These are phyloP conservation scores for Penicillium manginii DNA, from an alignment of 495 filamentous ascomycete species.

Conservation along the genomic window DNA sequence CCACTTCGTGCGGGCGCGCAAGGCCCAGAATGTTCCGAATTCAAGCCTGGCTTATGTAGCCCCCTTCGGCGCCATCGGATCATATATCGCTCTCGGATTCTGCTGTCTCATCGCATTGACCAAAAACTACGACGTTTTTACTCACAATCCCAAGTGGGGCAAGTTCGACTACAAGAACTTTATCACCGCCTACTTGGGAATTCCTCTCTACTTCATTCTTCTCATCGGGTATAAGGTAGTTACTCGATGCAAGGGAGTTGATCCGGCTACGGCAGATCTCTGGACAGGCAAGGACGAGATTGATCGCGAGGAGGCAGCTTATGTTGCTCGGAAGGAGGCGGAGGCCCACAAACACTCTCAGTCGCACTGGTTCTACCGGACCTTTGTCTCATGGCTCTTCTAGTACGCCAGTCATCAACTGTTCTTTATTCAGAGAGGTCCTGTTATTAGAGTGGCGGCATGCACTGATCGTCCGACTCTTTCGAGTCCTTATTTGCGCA, in stretches of 20 bases:
- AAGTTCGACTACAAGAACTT: constrained; percentile 73
- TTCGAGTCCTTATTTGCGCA: no score
- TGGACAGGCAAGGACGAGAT: constrained; percentile 74
- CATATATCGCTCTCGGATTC: constrained; percentile 67
- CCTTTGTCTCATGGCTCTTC: constrained; percentile 70
- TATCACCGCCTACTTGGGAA: constrained; percentile 81
- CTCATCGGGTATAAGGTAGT: constrained; percentile 71
- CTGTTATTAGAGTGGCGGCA: background rate
- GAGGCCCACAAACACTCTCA: constrained; percentile 41
- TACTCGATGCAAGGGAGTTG: constrained; percentile 54
- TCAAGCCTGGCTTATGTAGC: constrained; percentile 71
- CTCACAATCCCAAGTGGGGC: constrained; percentile 50
- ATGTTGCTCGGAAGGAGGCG: constrained; percentile 58
- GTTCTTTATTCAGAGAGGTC: background rate
- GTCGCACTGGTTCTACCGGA: constrained; percentile 61
- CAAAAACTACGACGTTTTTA: constrained; percentile 79
- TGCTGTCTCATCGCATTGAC: constrained; percentile 73
- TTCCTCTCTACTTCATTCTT: constrained; percentile 74
- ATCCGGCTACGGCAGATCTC: constrained; percentile 65
- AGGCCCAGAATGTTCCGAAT: constrained; percentile 70
- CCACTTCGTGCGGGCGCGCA: constrained; percentile 73
- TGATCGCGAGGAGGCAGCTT: constrained; percentile 73
- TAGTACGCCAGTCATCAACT: constrained; percentile 25
- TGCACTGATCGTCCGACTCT: background rate
- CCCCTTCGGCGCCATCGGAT: constrained; percentile 69